Evolutionary conservation across 495 filamentous ascomycete genomes (phyloP).

Genomic region (Aspergillus funiculosus): DNA sequence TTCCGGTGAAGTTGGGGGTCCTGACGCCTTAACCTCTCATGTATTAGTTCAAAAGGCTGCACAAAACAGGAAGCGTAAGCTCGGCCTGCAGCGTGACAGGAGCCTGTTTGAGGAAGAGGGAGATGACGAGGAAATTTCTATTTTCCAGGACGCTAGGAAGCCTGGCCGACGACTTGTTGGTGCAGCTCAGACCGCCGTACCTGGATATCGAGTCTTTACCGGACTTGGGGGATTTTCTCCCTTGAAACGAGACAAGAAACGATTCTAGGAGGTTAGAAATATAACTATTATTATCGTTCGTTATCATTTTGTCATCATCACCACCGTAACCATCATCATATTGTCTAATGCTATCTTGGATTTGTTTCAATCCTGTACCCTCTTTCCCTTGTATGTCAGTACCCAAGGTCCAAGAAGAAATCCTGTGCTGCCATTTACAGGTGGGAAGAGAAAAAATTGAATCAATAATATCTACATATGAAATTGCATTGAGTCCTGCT

Average conservation of each 20-base stretch:
- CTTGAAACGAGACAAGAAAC: slow-evolving; percentile 70
- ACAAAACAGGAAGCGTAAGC: slow-evolving; percentile 72
- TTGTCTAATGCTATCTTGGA: too few species aligned
- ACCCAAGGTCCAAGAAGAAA: too few species aligned
- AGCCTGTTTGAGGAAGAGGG: slow-evolving; percentile 77
- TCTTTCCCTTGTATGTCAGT: too few species aligned
- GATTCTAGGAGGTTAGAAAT: slow-evolving; percentile 19
- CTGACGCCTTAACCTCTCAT: background rate
- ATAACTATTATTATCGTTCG: too few species aligned
- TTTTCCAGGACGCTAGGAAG: slow-evolving; percentile 24
- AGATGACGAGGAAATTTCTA: slow-evolving; percentile 45
- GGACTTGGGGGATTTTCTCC: slow-evolving; percentile 62
- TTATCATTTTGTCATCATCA: too few species aligned
- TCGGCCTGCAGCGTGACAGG: slow-evolving; percentile 54
- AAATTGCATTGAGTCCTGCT: too few species aligned
- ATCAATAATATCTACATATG: too few species aligned
- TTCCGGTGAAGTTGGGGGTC: slow-evolving; percentile 1
- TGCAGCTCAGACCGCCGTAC: slow-evolving; percentile 16
- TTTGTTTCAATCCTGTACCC: too few species aligned
- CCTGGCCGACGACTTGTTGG: slow-evolving; percentile 29
- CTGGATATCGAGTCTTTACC: slow-evolving; percentile 23
- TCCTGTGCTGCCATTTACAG: too few species aligned
- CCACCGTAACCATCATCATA: too few species aligned
- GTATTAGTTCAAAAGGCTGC: slow-evolving; percentile 36
- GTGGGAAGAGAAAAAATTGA: too few species aligned